These are phyloP conservation scores for Ophiognomonia clavigignenti-juglandacearum DNA, from an alignment of 2,329 filamentous ascomycete species.

Conservation along the genomic window DNA sequence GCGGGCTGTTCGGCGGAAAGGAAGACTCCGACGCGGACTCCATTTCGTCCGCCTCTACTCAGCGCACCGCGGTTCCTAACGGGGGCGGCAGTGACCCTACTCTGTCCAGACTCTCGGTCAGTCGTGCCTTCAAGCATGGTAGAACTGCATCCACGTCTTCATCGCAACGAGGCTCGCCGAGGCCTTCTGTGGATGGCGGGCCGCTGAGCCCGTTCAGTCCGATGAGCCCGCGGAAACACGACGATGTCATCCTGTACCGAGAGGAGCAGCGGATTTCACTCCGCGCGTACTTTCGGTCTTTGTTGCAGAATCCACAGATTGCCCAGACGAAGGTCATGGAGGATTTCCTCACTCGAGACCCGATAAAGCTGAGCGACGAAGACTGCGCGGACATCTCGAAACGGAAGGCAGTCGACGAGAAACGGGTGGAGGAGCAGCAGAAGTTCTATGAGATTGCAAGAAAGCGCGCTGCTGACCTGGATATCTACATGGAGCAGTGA, in stretches of 20 bases:
- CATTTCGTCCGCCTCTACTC: conserved; percentile 73
- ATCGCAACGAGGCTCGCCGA: conserved; percentile 32
- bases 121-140: conserved; percentile 28
- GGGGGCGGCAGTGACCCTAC: conserved; percentile 19
- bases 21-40: conserved; percentile 72
- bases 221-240: conserved; percentile 22
- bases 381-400: conserved; percentile 76
- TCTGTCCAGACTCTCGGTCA: conserved; percentile 39
- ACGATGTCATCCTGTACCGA: conserved; percentile 61
- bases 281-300: conserved; percentile 80
- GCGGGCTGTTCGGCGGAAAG: conserved; percentile 30
- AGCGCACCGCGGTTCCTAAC: conserved; percentile 35
- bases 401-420: conserved; percentile 79
- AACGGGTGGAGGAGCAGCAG: conserved; percentile 85
- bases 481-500: conserved; percentile 96
- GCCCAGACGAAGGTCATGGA: conserved; percentile 77
- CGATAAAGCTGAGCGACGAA: conserved; percentile 71
- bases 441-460: conserved; percentile 94
- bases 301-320: conserved; percentile 79
- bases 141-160: conserved; percentile 32
- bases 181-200: conserved; percentile 39
- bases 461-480: conserved; percentile 83
- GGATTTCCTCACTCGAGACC: conserved; percentile 74
- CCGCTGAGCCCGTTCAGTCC: conserved; percentile 23
- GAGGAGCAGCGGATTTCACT: conserved; percentile 90